Evolutionary conservation across 805 yeast species (phyloP), one percentile per base, ranked within the genome.

Genomic region (Jamesozyma hellenica): DNA sequence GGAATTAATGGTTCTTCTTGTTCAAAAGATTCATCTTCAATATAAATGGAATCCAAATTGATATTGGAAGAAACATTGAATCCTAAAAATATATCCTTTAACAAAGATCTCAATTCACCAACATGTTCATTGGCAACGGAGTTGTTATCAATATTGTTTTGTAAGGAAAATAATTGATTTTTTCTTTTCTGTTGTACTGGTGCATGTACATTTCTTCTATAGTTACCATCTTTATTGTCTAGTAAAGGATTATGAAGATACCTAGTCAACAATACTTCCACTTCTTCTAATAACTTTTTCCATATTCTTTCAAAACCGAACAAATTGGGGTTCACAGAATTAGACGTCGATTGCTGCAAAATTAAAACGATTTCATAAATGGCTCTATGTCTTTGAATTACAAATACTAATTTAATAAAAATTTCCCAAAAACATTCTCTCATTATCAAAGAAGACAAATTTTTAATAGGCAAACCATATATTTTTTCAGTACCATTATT

Each of bases 71-170:
- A 46, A 10, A 63, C 60, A 8, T 61, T 61, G 48, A 82, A 72
- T 0, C 90, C 92, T 0, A 94, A 88, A 42, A 84, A 83, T 55
- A 82, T 70, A 37, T 74, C 77, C 38, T 76, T 73, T 23, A 84
- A 62, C 29, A 66, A 56, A 1, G 59, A 48, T 32, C 68, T 67
- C 36, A 77, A 55, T 25, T 68, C 67, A 23, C 64, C 58, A 2
- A 66, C 59, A 38, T 65, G 74, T 38, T 55, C 47, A 34, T 52
- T 53, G 3, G 55, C 49, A 3, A 42, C 42, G 2, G 42, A 41
- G 11, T 52, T 34, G 26, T 42, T 43, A 31, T 52, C 55, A 30
- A 57, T 41, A 36, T 58, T 60, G 31, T 49, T 42, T 35, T 57
- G 59, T 13, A 60, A 38, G 11, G 51, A 41, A 30, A 54, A 60